Base-by-base conservation (phyloP, 441 rosid genomes). In the Gossypium davidsonii region DNA sequence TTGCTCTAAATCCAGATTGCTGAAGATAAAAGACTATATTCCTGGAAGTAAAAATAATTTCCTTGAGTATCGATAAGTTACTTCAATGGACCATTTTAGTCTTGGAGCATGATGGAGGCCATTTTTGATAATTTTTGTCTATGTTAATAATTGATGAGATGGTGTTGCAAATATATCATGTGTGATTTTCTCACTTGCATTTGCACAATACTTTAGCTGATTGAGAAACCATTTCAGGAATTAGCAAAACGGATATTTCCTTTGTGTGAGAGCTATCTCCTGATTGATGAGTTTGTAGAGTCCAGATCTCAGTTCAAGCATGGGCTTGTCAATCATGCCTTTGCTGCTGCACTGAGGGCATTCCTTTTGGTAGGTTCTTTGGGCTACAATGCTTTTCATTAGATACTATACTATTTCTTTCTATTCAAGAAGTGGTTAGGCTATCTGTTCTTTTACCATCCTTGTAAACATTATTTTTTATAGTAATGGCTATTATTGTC, bases 251-350 rank as follows among this genome's bases (percentile, higher is more conserved):
- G 93, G 78, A 81, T 92, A 65, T 90, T 95, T 80, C 94, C 98
- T 57, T 71, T 95, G 71, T 95, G 97, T 75, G 83, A 89, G 86
- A 89, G 90, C 83, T 95, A 85, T 78, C 84, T 95, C 67, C 70
- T 93, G 84, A 89, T 90, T 44, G 89, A 90, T 79, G 92, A 93
- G 60, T 95, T 95, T 87, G 96, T 91, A 71, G 99, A 95, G 84
- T 91, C 92, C 10, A 88, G 93, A 82, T 95, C 97, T 64, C 98
- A 88, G 80, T 93, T 95, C 90, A 89, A 88, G 86, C 90, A 87
- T 58, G 99, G 99, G 67, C 78, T 90, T 57, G 98, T 95, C 39
- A 95, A 93, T 80, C 99, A 95, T 77, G 97, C 99, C 81, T 95
- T 95, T 49, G 90, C 97, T 75, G 95, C 99, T 81, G 93, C 95